Evolutionary conservation across 495 filamentous ascomycete genomes (phyloP), one percentile per base, ranked within the genome.

Genomic region (Monascus purpureus): DNA sequence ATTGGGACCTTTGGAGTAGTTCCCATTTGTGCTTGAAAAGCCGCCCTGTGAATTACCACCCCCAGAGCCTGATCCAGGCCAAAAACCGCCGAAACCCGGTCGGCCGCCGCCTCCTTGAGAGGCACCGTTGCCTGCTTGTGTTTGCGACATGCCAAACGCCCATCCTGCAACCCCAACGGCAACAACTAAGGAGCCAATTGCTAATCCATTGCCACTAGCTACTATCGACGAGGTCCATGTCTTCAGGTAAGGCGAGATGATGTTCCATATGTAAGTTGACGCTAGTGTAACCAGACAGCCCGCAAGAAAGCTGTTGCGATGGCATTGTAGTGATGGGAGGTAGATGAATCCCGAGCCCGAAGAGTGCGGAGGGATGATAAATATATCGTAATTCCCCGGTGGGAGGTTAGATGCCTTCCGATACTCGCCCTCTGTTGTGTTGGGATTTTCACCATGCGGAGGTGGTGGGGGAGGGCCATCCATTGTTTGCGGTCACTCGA

Each of bases 351-450:
- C 90, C 0, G 73, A 70, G 37, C 90, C 90, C 8, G 87, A 70
- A 6, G 85, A 86, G 47, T 95, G 83, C n/a, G 82, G 82, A 2
- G 90, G 88, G 36, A 97, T 85, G 43, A 97, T 77, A 59, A 95
- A 95, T 57, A 95, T 92, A 57, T 96, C 88, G 61, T 92, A 96
- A 49, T 86, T 85, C 17, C 85, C 83, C 0, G 73, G 57, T 0
- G 83, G 85, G 2, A 92, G 65, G 33, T 75, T 79, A 17, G 61
- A 63, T 17, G 60, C 57, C 43, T 61, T 63, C 41, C 59, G 59
- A 32, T 65, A 65, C 42, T 61, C 57, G 25, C 61, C 61, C 25
- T 64, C 33, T 17, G 52, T 62, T 20, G 54, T 71, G 38, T 75
- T 65, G 31, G 76, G 73, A 31, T 66, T 72, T 29, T 70, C 66